Conservation (phyloP, 2,329 filamentous ascomycete species). For the Sclerotinia trifoliorum region DNA sequence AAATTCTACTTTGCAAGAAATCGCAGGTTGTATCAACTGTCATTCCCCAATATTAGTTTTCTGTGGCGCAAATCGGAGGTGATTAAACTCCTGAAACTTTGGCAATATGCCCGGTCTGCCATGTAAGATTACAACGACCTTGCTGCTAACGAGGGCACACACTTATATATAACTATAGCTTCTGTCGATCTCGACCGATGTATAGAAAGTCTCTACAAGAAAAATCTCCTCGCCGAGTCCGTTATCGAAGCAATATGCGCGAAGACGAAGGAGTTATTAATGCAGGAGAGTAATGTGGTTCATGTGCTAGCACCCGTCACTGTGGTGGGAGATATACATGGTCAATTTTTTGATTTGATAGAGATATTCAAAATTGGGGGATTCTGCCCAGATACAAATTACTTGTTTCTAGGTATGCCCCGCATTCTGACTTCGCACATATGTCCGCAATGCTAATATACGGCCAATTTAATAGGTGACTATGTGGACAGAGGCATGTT, state of each 20-base stretch:
- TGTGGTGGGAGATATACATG: slow-evolving; percentile 97
- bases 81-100: slow-evolving; percentile 25
- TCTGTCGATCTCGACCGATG: slow-evolving; percentile 99
- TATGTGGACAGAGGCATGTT: slow-evolving; percentile 98
- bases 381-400: slow-evolving; percentile 96
- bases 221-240: slow-evolving; percentile 93
- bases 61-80: slow-evolving; percentile 28
- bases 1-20: slow-evolving; percentile 34
- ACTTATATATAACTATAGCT: slow-evolving; percentile 52
- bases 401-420: slow-evolving; percentile 81
- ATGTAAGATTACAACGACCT: slow-evolving; percentile 44
- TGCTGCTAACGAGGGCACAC: slow-evolving; percentile 6
- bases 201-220: slow-evolving; percentile 93
- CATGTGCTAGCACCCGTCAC: slow-evolving; percentile 95
- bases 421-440: not conserved
- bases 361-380: slow-evolving; percentile 99
- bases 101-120: slow-evolving; percentile 57
- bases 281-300: slow-evolving; percentile 99
- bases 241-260: slow-evolving; percentile 99
- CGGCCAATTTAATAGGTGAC: slow-evolving; percentile 57
- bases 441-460: slow-evolving; percentile 13
- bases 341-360: slow-evolving; percentile 97
- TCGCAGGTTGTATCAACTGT: slow-evolving; percentile 31
- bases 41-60: slow-evolving; percentile 31
- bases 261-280: slow-evolving; percentile 97